Base-by-base conservation (phyloP, 108 stramenopile genomes). In the Fistulifera pelliculosa region DNA sequence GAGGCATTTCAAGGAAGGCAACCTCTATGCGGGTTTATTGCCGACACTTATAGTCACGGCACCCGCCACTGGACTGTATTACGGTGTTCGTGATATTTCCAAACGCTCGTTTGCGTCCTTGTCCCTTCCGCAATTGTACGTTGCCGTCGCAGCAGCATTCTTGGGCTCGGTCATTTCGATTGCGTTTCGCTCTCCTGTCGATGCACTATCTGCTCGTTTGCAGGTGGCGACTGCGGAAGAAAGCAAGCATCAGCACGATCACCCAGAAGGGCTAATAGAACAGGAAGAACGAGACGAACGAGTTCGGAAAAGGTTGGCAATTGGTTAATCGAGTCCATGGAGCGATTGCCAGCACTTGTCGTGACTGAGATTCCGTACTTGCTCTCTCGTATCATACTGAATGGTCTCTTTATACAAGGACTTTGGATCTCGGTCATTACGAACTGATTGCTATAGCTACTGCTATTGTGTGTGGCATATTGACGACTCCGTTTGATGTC, bases 401-500 rank as follows among this genome's bases (percentile, higher is more conserved):
- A 84, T 52, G 69, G 74, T 0, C 59, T 74, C 11, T 59, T 92
- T 35, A 65, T 82, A 11, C 75, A 63, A 1, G 80, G 81, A 66
- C 57, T n/a, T 64, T 85, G 27, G 64, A 69, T 53, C 59, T 92
- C 28, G 72, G 71, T 13, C 62, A 58, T n/a, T 87, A 92, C 53
- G 83, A 85, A 15, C 49, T 77, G 0, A 72, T 70, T 22, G 53
- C 68, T 10, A 76, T 87, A 41, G 43, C 42, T 13, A 66, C 73
- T 6, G 85, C 90, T 11, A 65, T 80, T 16, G 22, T 84, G 0
- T 81, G 80, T 38, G 83, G 81, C 25, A 60, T 83, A 18, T 53
- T 87, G 50, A 92, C 85, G 10, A 92, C 90, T 27, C 90, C 90
- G 17, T 92, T 92, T 60, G 90, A 92, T 60, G 90, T 92, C 10